A percentile compares a stretch with the other conserved stretches of the same genome.
Conservation (phyloP, 169 alveolate genomes). For the Plasmodium coatneyi region DNA sequence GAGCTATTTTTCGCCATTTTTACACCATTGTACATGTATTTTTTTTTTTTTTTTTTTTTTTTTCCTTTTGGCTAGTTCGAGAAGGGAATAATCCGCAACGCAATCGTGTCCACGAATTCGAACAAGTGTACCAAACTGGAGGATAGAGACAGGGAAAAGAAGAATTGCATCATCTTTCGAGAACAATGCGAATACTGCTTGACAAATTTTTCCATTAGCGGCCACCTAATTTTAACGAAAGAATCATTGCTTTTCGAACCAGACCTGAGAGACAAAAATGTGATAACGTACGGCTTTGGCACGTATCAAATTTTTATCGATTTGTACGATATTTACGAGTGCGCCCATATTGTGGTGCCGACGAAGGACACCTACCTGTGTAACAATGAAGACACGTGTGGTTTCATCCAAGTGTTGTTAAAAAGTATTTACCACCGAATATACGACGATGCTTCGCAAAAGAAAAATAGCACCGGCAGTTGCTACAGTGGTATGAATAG, state of each 20-base stretch:
- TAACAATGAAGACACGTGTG: constrained; percentile 73
- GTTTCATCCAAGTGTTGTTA: constrained; percentile 69
- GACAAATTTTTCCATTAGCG: constrained; percentile 77
- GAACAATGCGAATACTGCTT: constrained; percentile 85
- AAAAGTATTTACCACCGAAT: constrained; percentile 45
- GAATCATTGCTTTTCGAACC: constrained; percentile 86
- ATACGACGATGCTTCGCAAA: constrained; percentile 7
- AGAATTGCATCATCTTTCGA: constrained; percentile 79
- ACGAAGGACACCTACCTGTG: constrained; percentile 52
- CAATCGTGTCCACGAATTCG: constrained; percentile 36
- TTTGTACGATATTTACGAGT: constrained; percentile 80
- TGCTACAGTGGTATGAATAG: neutral
- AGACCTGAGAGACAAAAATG: constrained; percentile 84
- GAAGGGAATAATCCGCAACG: constrained; percentile 67
- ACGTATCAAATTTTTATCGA: constrained; percentile 84
- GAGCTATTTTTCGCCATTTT: neutral
- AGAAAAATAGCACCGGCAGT: neutral
- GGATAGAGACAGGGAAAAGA: constrained; percentile 42
- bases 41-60: constrained; percentile 26
- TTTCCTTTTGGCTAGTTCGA: constrained; percentile 42
- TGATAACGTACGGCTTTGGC: constrained; percentile 80
- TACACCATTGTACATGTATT: neutral
- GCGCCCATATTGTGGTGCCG: constrained; percentile 84
- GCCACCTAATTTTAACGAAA: constrained; percentile 80
- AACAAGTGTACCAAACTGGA: constrained; percentile 34